Percentiles rank a stretch among this genome's conserved stretches.
phyloP scores from a whole-genome alignment of 2,329 filamentous ascomycete species.

The Cladophialophora yegresii region DNA sequence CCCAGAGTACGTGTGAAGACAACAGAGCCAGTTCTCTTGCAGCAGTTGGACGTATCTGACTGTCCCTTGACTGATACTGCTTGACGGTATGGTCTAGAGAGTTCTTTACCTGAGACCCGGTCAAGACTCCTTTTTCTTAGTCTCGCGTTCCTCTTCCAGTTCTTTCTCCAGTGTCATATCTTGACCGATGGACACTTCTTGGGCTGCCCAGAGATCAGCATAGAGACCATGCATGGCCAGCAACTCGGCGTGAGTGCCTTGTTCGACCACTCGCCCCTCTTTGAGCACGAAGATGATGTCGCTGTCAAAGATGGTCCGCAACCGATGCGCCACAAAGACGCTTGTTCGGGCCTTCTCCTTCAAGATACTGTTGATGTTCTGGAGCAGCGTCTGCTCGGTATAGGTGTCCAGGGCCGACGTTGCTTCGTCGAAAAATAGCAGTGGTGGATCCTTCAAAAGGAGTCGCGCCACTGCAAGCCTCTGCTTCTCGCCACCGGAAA shows the following conservation, averaged over 20 bases:
- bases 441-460: conserved; percentile 78
- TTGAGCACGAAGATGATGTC: conserved; percentile 90
- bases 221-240: conserved; percentile 77
- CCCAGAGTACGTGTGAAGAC: not conserved
- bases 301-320: conserved; percentile 91
- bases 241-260: conserved; percentile 81
- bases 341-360: conserved; percentile 86
- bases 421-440: conserved; percentile 86
- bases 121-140: conserved; percentile 16
- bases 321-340: conserved; percentile 88
- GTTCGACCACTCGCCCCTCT: conserved; percentile 81
- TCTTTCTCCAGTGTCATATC: conserved; percentile 47
- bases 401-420: conserved; percentile 86
- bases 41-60: not conserved
- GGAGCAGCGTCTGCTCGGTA: conserved; percentile 82
- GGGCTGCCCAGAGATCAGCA: conserved; percentile 77
- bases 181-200: conserved; percentile 58
- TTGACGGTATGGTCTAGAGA: not conserved
- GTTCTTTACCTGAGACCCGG: not conserved
- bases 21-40: not conserved
- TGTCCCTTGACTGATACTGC: not conserved
- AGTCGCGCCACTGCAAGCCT: conserved; percentile 84
- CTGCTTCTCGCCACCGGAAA: conserved; percentile 89
- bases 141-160: conserved; percentile 40
- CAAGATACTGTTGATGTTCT: conserved; percentile 89